Evolutionary conservation across 352 stramenopile species (phyloP), one percentile per base, ranked within the genome.

Genomic region (Elongisporangium senticosum): DNA sequence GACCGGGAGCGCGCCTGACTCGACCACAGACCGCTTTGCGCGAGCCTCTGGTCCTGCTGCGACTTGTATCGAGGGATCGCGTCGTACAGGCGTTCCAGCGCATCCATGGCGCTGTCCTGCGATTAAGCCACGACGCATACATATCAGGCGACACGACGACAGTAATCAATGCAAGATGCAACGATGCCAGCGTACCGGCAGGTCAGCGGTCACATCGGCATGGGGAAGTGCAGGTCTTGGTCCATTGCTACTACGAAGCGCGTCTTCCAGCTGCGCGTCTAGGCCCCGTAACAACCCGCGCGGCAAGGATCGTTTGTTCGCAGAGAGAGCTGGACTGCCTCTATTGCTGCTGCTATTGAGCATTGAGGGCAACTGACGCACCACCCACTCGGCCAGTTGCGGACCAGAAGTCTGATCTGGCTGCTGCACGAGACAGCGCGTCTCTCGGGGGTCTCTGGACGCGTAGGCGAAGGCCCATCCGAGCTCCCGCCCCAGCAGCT

Each of bases 391-490:
- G n/a, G 56, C 66, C 52, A 83, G 65, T 49, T 60, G 64, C 26
- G 61, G 10, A 1, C 56, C 17, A 43, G 33, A 43, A 14, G 11
- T 17, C 28, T 71, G 65, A 49, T 55, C 64, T 21, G 73, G 72
- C 20, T 75, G 61, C 40, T 67, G 52, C 24, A 89, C 73, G 6
- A 90, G 65, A 23, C 77, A 86, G 7, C 81, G 81, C 51, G 71
- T 68, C 28, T 77, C 65, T 0, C 33, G 21, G 8, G 75, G 57
- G 48, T 87, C 73, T 0, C 54, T 65, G 10, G 72, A 82, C 40
- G 68, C 61, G 64, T 77, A 90, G n/a, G 74, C 72, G 49, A 81
- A 84, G 33, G 68, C 52, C 66, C 74, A 87, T 58, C 61, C 64
- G 24, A 90, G 59, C 61, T 65, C 50, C 50, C 52, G 33, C 24